phyloP scores from a whole-genome alignment of 177 flowering plant genomes.

The Vitis hybrid region DNA sequence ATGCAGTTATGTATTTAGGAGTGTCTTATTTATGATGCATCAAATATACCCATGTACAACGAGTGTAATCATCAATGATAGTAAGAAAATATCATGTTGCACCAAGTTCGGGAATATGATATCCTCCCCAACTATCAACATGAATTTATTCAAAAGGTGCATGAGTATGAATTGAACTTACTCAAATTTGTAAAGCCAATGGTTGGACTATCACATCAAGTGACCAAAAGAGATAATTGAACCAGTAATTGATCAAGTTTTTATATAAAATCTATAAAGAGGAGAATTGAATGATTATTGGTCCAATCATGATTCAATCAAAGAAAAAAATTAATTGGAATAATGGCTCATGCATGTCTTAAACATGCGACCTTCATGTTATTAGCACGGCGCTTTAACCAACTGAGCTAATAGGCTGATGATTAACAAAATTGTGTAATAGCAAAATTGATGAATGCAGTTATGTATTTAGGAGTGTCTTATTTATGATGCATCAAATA shows the following conservation, averaged over 20 bases:
- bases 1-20: constrained; percentile 5
- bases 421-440: no score
- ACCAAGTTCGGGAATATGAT: background rate
- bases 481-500: background rate
- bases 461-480: background rate
- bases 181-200: no score
- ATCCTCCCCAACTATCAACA: background rate
- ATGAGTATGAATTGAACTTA: constrained; percentile 13
- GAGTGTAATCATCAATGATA: constrained; percentile 6
- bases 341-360: constrained; percentile 36
- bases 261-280: no score
- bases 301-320: no score
- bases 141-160: constrained; percentile 18
- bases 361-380: constrained; percentile 66
- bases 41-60: constrained; percentile 14
- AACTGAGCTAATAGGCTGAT: constrained; percentile 77
- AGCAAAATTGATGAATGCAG: no score
- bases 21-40: constrained; percentile 13
- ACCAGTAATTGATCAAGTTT: no score
- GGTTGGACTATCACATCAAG: no score
- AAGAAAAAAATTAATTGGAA: no score
- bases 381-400: constrained; percentile 99
- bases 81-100: constrained; percentile 8
- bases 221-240: no score
- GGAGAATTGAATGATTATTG: no score